Base-by-base conservation (phyloP, 2,329 filamentous ascomycete species). In the Ramichloridium luteum region DNA sequence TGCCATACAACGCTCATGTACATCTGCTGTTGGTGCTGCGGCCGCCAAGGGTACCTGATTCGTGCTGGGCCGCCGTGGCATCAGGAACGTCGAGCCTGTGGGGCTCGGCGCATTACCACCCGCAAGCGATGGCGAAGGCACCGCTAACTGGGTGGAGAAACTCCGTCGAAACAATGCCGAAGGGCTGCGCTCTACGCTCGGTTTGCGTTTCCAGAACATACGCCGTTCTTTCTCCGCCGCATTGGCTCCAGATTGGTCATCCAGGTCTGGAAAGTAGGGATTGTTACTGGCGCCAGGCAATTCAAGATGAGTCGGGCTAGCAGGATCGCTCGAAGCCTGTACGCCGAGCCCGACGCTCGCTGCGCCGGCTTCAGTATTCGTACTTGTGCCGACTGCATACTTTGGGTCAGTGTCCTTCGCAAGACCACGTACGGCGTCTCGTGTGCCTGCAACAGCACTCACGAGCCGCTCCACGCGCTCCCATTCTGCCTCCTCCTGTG, bases 141-240 rank as follows among this genome's bases (percentile, higher is more conserved):
- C 62, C 3, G 61, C 59, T 13, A 70, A 52, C 46, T 74, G 70
- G 9, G 65, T 61, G 16, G 68, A 68, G n/a, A 67, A 57, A 41
- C 59, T 67, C 50, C 64, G 58, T 32, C 56, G 60, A 43, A 64
- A 62, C 25, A 61, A 45, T 33, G 49, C 62, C 40, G 59, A 54
- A 13, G 57, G 58, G 42, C 53, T 61, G 12, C 45, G 41, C 29
- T 51, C 54, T 16, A 36, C 35, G 46, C 76, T 86, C 1, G 77
- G 65, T 58, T 93, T 94, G 28, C 88, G 75, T 56, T 85, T 93
- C 90, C 90, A 98, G 51, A 98, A 96, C 0, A 83, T 67, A 37
- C 74, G 71, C 53, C 68, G 83, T n/a, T n/a, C n/a, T n/a, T n/a
- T n/a, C 32, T 84, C 75, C 6, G 49, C 41, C 5, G 33, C 34